Evolutionary conservation across 371 early-diverging fungal species (phyloP).

Genomic region (Syncephalastrum contaminatum): DNA sequence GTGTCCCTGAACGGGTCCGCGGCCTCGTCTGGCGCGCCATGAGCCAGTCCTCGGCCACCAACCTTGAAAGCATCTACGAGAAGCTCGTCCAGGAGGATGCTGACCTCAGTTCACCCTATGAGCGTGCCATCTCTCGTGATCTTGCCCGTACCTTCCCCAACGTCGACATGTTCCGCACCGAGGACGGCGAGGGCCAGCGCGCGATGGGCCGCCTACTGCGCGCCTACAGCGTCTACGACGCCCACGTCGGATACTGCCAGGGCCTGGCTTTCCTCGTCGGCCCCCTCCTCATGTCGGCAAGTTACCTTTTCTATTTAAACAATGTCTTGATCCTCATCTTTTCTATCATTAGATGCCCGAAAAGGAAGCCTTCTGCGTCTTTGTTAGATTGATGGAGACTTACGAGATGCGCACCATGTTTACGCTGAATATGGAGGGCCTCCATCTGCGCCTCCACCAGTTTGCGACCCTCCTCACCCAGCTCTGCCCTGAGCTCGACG

Average conservation of each 20-base stretch:
- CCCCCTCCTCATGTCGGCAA: constrained; percentile 77
- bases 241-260: constrained; percentile 92
- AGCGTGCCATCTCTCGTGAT: constrained; percentile 87
- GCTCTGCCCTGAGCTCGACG: constrained; percentile 67
- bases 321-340: background rate
- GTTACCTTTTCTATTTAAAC: constrained; percentile 9
- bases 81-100: constrained; percentile 66
- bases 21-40: constrained; percentile 92
- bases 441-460: constrained; percentile 79
- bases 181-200: constrained; percentile 85
- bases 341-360: constrained; percentile 72
- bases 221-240: constrained; percentile 88
- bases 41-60: constrained; percentile 69
- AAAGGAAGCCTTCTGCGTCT: constrained; percentile 85
- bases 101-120: constrained; percentile 71
- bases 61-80: constrained; percentile 79
- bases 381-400: constrained; percentile 80
- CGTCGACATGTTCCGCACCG: constrained; percentile 78
- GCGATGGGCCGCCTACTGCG: constrained; percentile 82
- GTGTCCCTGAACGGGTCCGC: constrained; percentile 83
- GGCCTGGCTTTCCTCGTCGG: constrained; percentile 85
- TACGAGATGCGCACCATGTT: constrained; percentile 78
- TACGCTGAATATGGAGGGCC: constrained; percentile 78
- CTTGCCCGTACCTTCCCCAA: constrained; percentile 90
- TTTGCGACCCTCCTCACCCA: constrained; percentile 81